Percentiles rank a stretch among this genome's conserved stretches.
These are phyloP conservation scores for Trifolium repens DNA, from an alignment of 306 rosid species.

Conservation along the genomic window DNA sequence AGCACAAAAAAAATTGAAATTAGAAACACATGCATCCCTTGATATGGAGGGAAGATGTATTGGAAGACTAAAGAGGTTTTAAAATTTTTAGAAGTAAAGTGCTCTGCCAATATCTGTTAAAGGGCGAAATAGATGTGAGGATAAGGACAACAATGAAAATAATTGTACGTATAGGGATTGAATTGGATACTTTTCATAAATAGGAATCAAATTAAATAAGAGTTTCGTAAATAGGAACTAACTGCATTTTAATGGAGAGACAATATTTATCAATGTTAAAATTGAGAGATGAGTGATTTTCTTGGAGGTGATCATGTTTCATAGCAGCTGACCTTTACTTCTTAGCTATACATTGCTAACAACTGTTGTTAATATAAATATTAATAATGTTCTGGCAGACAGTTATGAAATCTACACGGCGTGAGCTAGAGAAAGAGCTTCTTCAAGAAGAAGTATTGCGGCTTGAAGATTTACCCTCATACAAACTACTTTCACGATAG, in stretches of 20 bases:
- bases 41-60: conserved; percentile 13
- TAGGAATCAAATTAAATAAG: conserved; percentile 5
- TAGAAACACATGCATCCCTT: neutral
- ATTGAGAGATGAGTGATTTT: conserved; percentile 12
- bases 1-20: conserved; percentile 14
- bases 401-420: conserved; percentile 94
- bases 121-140: neutral
- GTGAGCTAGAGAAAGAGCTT: conserved; percentile 93
- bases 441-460: conserved; percentile 65
- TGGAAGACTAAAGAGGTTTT: neutral
- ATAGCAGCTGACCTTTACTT: conserved; percentile 24
- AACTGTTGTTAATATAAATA: conserved; percentile 20
- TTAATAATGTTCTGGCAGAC: conserved; percentile 54
- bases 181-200: neutral
- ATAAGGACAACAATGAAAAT: neutral
- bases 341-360: conserved; percentile 7
- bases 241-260: neutral
- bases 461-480: conserved; percentile 90
- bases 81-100: neutral
- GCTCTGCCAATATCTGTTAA: neutral
- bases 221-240: neutral
- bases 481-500: conserved; percentile 77
- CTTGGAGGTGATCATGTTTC: conserved; percentile 24
- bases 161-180: neutral
- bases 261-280: neutral